These are phyloP conservation scores for Malania oleifera DNA, from an alignment of 164 flowering plant species.

Conservation along the genomic window DNA sequence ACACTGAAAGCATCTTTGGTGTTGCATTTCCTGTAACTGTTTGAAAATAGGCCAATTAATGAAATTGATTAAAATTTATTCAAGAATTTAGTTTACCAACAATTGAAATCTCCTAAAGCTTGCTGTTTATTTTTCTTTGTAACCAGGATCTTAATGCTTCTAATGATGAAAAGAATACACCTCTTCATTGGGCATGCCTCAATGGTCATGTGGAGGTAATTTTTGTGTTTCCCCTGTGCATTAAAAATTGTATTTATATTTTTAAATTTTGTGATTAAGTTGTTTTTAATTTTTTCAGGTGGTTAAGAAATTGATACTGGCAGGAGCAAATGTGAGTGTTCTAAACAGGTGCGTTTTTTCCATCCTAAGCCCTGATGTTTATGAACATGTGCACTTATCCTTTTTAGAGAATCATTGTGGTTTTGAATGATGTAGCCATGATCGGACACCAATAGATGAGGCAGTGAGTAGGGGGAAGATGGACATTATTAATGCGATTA, in stretches of 20 bases:
- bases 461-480: background rate
- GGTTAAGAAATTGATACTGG: background rate
- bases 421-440: slow-evolving; percentile 2
- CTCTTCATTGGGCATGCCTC: slow-evolving; percentile 10
- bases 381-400: background rate
- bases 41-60: too few species aligned
- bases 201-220: slow-evolving; percentile 5
- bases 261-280: background rate
- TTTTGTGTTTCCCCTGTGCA: background rate
- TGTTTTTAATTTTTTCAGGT: background rate
- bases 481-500: background rate
- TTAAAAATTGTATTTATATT: background rate
- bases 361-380: background rate
- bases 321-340: background rate
- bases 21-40: too few species aligned
- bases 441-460: slow-evolving; percentile 1
- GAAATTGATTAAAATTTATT: too few species aligned
- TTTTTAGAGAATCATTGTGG: background rate
- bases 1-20: too few species aligned
- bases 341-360: background rate
- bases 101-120: background rate
- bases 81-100: background rate
- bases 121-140: background rate
- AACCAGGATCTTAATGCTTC: background rate
- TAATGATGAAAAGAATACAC: background rate